Percentiles rank a stretch among this genome's conserved stretches.
These are phyloP conservation scores for Irpex sp. DNA, from an alignment of 1,284 basidiomycete genomes.

Conservation along the genomic window DNA sequence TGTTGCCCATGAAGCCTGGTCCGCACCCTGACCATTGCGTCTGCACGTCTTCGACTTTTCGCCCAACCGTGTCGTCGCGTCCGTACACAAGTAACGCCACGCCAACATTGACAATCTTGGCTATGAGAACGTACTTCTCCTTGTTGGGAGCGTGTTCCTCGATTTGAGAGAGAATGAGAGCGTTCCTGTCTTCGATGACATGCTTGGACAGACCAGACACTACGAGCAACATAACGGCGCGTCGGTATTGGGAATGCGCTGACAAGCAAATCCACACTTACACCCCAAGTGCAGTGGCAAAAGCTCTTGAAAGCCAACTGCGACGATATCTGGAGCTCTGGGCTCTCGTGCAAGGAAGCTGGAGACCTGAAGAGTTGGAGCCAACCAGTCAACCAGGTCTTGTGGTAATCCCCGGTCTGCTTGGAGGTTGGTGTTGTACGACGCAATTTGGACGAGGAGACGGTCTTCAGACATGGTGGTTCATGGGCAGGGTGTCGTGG, in stretches of 20 bases:
- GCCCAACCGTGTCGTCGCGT: conserved; percentile 62
- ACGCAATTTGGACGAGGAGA: conserved; percentile 75
- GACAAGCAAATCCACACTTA: conserved; percentile 35
- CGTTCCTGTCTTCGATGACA: conserved; percentile 59
- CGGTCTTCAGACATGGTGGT: conserved; percentile 25
- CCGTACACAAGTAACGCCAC: conserved; percentile 81
- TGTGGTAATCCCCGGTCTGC: conserved; percentile 68
- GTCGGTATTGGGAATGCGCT: not conserved
- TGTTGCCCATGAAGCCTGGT: conserved; percentile 87
- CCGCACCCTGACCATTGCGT: conserved; percentile 77
- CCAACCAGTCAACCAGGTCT: conserved; percentile 81
- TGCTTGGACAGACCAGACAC: conserved; percentile 61
- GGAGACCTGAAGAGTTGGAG: conserved; percentile 74
- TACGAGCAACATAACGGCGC: conserved; percentile 20
- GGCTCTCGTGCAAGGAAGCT: conserved; percentile 58
- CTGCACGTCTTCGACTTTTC: conserved; percentile 61
- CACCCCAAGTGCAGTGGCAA: conserved; percentile 79
- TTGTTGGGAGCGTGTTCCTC: conserved; percentile 64
- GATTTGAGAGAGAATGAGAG: conserved; percentile 66
- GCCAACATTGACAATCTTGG: conserved; percentile 75
- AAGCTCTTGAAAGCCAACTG: conserved; percentile 88
- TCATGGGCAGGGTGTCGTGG: not conserved
- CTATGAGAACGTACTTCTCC: conserved; percentile 69
- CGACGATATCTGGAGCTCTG: conserved; percentile 77
- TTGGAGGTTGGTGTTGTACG: conserved; percentile 85